Base-by-base conservation (phyloP, 2,329 filamentous ascomycete genomes). In the Ophiostoma sp. region DNA sequence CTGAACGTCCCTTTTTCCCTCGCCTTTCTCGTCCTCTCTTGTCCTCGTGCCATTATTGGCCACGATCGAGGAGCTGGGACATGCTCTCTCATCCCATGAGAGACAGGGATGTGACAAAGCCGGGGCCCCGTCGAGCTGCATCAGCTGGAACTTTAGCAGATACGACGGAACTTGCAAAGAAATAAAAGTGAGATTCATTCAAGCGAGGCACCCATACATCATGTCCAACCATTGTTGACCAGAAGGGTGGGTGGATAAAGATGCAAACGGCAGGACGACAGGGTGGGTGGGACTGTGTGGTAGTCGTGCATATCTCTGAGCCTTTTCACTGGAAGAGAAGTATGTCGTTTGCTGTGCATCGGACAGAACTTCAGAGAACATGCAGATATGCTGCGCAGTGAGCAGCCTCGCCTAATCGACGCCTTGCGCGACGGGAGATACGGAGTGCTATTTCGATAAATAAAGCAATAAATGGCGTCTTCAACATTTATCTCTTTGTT, bases 1-100 rank as follows among this genome's bases (percentile, higher is more conserved):
- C 33, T n/a, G n/a, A n/a, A n/a, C n/a, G n/a, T n/a, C n/a, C n/a
- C n/a, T n/a, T n/a, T n/a, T n/a, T n/a, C n/a, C n/a, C n/a, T n/a
- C n/a, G n/a, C n/a, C n/a, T n/a, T n/a, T 45, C 8, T 36, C 3
- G 33, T 36, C 33, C 33, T 36, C 33, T 36, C 28, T 22, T 36
- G 39, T 69, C 28, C 66, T 28, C 36, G 69, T 50, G 57, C 42
- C 57, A 71, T 71, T 71, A 64, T 71, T 71, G 69, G 69, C 28
- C 57, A 64, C 57, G 52, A 28, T 39, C 33, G n/a, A 55, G 3
- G 48, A 31, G 36, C 25, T 48, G 25, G 36, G 55, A 31, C 15
- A 48, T 50, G 25, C 19, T 25, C 19, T 6, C 11, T 15, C 42
- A 3, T 22, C 31, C 17, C 59, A 64, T 42, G 59, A 17, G 17